Evolutionary conservation across 2,329 filamentous ascomycete genomes (phyloP).

Genomic region (Phaeosphaeria sp.): DNA sequence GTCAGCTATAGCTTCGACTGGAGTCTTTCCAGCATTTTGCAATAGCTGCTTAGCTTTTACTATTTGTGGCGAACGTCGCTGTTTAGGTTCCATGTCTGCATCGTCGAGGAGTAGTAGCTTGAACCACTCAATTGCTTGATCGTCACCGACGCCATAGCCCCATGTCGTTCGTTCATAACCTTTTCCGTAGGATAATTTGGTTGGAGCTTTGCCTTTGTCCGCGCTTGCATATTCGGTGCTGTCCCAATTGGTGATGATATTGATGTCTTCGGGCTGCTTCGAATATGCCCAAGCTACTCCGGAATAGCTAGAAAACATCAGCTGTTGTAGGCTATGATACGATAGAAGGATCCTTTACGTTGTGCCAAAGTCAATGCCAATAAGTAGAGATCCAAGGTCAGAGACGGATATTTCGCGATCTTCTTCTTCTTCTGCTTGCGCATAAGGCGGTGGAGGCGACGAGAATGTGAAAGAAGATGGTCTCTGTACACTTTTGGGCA

Average conservation of each 20-base stretch:
- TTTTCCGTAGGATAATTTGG: conserved; percentile 13
- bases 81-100: neutral
- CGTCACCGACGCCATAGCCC: conserved; percentile 5
- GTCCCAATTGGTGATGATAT: conserved; percentile 20
- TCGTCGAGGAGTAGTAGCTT: conserved; percentile 18
- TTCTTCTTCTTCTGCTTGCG: neutral
- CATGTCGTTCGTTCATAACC: conserved; percentile 1
- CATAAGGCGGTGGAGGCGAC: neutral
- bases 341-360: conserved; percentile 23
- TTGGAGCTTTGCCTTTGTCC: conserved; percentile 13
- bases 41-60: conserved; percentile 2
- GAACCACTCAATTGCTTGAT: conserved; percentile 15
- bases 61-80: conserved; percentile 5
- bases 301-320: conserved; percentile 26
- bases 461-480: neutral
- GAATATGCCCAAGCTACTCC: conserved; percentile 35
- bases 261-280: conserved; percentile 14
- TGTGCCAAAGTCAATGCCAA: conserved; percentile 44
- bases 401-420: neutral
- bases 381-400: conserved; percentile 14
- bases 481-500: neutral
- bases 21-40: conserved; percentile 7
- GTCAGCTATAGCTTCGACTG: conserved; percentile 15
- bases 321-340: neutral
- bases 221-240: conserved; percentile 2